Conservation (phyloP, 805 yeast genomes). For the Candida ipomoeae region DNA sequence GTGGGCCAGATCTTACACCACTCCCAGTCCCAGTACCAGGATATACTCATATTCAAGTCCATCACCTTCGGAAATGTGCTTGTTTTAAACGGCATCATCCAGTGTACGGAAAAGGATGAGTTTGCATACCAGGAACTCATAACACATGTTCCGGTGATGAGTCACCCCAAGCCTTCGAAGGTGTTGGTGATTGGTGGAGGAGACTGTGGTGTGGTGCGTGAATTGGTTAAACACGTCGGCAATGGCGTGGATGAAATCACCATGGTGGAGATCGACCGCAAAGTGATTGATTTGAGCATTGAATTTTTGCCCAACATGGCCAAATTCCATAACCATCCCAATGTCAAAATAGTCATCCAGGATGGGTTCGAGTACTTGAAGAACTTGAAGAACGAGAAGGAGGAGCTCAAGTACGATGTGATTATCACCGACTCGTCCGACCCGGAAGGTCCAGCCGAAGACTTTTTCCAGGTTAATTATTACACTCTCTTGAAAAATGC, state of each 20-base stretch:
- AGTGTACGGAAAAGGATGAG: conserved; percentile 89
- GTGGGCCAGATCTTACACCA: conserved; percentile 64
- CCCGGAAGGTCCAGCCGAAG: conserved; percentile 95
- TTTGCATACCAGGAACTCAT: conserved; percentile 93
- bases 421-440: conserved; percentile 91
- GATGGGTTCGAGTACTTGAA: conserved; percentile 83
- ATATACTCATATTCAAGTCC: conserved; percentile 73
- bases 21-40: conserved; percentile 70
- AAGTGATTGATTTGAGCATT: conserved; percentile 68
- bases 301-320: conserved; percentile 79
- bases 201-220: conserved; percentile 92
- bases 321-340: conserved; percentile 55
- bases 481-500: conserved; percentile 65
- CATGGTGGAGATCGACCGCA: conserved; percentile 85
- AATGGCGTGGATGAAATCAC: conserved; percentile 53
- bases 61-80: conserved; percentile 79
- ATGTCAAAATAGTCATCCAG: conserved; percentile 61
- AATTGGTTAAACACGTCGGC: conserved; percentile 66
- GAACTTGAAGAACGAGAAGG: conserved; percentile 22
- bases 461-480: conserved; percentile 74
- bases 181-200: conserved; percentile 94
- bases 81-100: conserved; percentile 85
- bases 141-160: conserved; percentile 73
- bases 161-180: conserved; percentile 69
- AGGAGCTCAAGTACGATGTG: conserved; percentile 60